Evolutionary conservation across 495 filamentous ascomycete species (phyloP).

Genomic region (Penicillium antarcticum): DNA sequence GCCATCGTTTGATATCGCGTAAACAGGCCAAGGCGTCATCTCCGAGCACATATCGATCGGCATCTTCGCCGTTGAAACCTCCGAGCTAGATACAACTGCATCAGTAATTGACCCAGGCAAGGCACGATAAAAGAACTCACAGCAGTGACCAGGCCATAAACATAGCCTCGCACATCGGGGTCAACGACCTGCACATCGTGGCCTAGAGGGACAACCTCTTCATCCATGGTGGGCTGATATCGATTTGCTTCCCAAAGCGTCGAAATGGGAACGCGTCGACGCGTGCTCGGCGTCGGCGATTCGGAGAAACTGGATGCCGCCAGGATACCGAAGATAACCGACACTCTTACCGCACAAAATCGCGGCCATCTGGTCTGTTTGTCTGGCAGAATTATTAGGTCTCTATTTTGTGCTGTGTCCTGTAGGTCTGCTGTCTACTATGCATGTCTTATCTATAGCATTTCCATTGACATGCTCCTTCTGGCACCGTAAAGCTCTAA

Average conservation of each 20-base stretch:
- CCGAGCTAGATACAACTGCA: slow-evolving; percentile 60
- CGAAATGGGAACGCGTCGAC: slow-evolving; percentile 32
- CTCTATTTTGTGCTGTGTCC: too few relatives aligned
- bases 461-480: too few relatives aligned
- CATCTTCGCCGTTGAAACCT: slow-evolving; percentile 76
- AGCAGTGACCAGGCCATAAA: slow-evolving; percentile 87
- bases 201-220: slow-evolving; percentile 34
- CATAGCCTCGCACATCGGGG: slow-evolving; percentile 83
- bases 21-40: slow-evolving; percentile 91
- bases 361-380: neutral
- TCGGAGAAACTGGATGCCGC: slow-evolving; percentile 29
- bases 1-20: slow-evolving; percentile 89
- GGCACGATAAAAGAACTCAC: slow-evolving; percentile 50
- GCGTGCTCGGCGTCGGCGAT: slow-evolving; percentile 23
- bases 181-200: slow-evolving; percentile 59
- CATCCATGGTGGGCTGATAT: slow-evolving; percentile 35
- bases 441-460: too few relatives aligned
- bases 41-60: slow-evolving; percentile 81
- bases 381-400: slow-evolving; percentile 3
- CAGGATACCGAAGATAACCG: slow-evolving; percentile 41
- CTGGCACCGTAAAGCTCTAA: too few relatives aligned
- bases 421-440: neutral
- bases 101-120: slow-evolving; percentile 15
- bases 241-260: slow-evolving; percentile 19
- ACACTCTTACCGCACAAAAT: slow-evolving; percentile 6